These are phyloP conservation scores for Reutealis trisperma DNA, from an alignment of 345 rosid species.

Conservation along the genomic window DNA sequence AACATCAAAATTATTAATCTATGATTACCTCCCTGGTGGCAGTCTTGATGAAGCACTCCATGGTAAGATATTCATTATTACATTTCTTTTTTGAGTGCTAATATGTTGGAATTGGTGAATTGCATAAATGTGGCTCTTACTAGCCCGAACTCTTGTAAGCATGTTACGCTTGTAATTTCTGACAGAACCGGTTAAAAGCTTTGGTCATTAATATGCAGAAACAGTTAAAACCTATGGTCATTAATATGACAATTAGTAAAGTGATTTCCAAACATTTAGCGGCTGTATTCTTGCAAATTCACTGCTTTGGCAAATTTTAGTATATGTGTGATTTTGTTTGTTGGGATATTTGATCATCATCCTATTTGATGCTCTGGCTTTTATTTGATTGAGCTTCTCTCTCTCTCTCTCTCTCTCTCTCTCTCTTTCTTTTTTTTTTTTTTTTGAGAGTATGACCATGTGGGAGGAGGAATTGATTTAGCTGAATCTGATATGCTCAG, in stretches of 20 bases:
- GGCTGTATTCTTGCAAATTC: background rate
- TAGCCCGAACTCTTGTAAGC: background rate
- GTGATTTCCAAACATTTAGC: background rate
- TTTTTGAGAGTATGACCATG: no score
- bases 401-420: no score
- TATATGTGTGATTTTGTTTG: background rate
- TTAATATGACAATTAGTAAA: background rate
- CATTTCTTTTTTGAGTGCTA: constrained; percentile 7
- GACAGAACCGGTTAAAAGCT: background rate
- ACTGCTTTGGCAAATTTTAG: no score
- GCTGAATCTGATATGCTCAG: background rate
- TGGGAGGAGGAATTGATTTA: no score
- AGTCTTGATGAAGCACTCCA: constrained; percentile 98
- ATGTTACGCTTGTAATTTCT: background rate
- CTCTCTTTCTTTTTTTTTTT: no score
- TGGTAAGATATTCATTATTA: constrained; percentile 45
- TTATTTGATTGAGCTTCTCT: background rate
- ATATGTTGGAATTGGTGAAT: background rate
- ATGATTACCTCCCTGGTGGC: constrained; percentile 94
- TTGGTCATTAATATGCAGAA: background rate
- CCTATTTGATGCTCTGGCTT: background rate
- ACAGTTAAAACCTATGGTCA: background rate
- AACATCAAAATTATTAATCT: constrained; percentile 78
- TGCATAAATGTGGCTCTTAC: background rate
- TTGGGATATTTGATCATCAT: background rate